Percentiles rank a stretch among this genome's conserved stretches.
Conservation (phyloP, 768 basidiomycete genomes). For the Russula foetens region DNA sequence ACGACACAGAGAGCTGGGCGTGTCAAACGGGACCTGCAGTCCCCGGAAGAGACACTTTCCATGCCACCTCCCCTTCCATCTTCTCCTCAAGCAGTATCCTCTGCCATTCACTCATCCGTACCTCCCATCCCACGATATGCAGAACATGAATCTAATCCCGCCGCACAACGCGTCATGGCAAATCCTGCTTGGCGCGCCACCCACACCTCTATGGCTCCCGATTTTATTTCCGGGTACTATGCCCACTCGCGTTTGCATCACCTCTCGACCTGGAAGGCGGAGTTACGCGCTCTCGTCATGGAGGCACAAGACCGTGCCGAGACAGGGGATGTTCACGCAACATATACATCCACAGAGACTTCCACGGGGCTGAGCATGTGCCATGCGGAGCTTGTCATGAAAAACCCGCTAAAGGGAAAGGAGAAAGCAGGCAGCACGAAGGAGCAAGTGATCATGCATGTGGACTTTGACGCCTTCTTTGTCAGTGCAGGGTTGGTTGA, state of each 20-base stretch:
- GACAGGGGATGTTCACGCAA: slow-evolving; percentile 21
- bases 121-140: slow-evolving; percentile 57
- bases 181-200: slow-evolving; percentile 79
- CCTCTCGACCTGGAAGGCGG: slow-evolving; percentile 86
- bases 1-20: background rate
- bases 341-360: slow-evolving; percentile 20
- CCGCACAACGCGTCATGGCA: slow-evolving; percentile 73
- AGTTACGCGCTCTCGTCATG: slow-evolving; percentile 70
- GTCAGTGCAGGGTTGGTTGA: slow-evolving; percentile 82
- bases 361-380: slow-evolving; percentile 23
- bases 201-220: slow-evolving; percentile 79
- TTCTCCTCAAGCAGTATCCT: slow-evolving; percentile 37
- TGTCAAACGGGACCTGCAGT: background rate
- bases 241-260: slow-evolving; percentile 88
- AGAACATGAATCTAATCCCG: slow-evolving; percentile 54
- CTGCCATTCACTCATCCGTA: slow-evolving; percentile 34
- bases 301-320: slow-evolving; percentile 73
- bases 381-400: slow-evolving; percentile 39
- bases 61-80: slow-evolving; percentile 9
- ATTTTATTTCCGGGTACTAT: slow-evolving; percentile 71
- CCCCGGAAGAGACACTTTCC: background rate
- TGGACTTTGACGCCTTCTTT: slow-evolving; percentile 96
- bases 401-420: slow-evolving; percentile 52
- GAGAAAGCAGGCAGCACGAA: slow-evolving; percentile 42
- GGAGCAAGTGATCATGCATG: slow-evolving; percentile 77